These are phyloP conservation scores for Magnusiomyces ingens DNA, from an alignment of 1,139 yeast species.

Conservation along the genomic window DNA sequence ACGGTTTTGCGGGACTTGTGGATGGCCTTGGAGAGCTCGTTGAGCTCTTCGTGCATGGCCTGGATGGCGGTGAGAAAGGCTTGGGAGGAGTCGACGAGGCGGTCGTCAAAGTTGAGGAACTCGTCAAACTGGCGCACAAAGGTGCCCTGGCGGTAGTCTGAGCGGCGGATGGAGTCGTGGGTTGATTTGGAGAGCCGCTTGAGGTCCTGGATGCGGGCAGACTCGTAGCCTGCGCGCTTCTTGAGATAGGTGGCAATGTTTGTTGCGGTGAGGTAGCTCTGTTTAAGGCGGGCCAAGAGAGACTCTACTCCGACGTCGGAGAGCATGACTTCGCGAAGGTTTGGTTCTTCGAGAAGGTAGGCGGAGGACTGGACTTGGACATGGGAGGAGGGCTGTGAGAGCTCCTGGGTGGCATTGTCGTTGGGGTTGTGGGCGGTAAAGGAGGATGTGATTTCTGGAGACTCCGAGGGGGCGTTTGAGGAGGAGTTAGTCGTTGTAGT, in stretches of 20 bases:
- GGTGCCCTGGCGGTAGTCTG: slow-evolving; percentile 58
- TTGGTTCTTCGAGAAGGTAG: slow-evolving; percentile 41
- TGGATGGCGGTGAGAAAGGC: slow-evolving; percentile 75
- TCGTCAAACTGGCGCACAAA: slow-evolving; percentile 60
- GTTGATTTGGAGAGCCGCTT: slow-evolving; percentile 58
- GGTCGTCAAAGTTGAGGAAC: slow-evolving; percentile 72
- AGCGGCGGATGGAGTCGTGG: slow-evolving; percentile 44
- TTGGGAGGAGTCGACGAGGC: slow-evolving; percentile 60
- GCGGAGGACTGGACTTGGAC: slow-evolving; percentile 13
- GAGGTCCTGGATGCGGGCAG: slow-evolving; percentile 67
- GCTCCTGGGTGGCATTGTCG: not conserved
- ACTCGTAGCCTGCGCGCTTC: slow-evolving; percentile 72
- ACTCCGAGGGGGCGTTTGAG: not conserved
- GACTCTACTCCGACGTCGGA: slow-evolving; percentile 59
- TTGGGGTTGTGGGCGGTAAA: not conserved
- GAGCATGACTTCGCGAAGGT: slow-evolving; percentile 43
- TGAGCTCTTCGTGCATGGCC: slow-evolving; percentile 79
- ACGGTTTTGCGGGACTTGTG: slow-evolving; percentile 63
- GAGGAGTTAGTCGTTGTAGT: not conserved
- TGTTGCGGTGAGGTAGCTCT: slow-evolving; percentile 72
- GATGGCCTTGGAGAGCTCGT: slow-evolving; percentile 64
- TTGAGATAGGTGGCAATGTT: slow-evolving; percentile 75
- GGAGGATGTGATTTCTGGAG: too few relatives aligned
- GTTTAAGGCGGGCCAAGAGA: slow-evolving; percentile 66
- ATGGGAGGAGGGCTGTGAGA: not conserved